Evolutionary conservation across 768 basidiomycete species (phyloP), one percentile per base, ranked within the genome.

Genomic region (Kwoniella newhampshirensis): DNA sequence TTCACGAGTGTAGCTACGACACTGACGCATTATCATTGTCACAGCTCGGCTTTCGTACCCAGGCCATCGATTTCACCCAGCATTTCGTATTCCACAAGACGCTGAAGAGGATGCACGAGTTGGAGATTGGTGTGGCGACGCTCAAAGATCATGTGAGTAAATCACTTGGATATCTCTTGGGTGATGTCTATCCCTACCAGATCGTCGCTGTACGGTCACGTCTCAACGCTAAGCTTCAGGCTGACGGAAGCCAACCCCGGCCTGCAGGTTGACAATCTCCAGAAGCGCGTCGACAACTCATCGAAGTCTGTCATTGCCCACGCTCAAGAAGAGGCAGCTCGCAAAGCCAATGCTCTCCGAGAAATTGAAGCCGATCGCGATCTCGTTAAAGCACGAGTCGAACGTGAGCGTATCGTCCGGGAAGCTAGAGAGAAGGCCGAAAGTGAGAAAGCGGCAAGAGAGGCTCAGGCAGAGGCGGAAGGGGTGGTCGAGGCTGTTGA

Each of bases 1-100:
- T n/a, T n/a, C n/a, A n/a, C n/a, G n/a, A n/a, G n/a, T n/a, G n/a
- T n/a, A n/a, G n/a, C n/a, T n/a, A n/a, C n/a, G n/a, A n/a, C n/a
- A n/a, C 32, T 32, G 32, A 32, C 13, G 13, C 13, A 6, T 13
- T 32, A 32, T 32, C 32, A 6, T 6, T 32, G 32, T 32, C 11
- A 20, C 42, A 74, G 72, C 65, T 74, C 35, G 72, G 72, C 1
- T 74, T 74, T 52, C 51, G 72, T 5, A 66, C 59, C 0, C 46
- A 55, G 28, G 68, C 64, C 1, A 46, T 63, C 47, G 62, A 74
- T 21, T 71, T 71, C 45, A 36, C 54, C 4, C 36, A 59, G 30
- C 44, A 64, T 21, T 69, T 60, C 51, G 56, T 65, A 18, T 50
- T 68, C 44, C 35, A 55, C 15, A 37, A 63, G 2, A 66, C 54